These are phyloP conservation scores for Aspergillus affinis DNA, from an alignment of 495 filamentous ascomycete genomes.

Conservation along the genomic window DNA sequence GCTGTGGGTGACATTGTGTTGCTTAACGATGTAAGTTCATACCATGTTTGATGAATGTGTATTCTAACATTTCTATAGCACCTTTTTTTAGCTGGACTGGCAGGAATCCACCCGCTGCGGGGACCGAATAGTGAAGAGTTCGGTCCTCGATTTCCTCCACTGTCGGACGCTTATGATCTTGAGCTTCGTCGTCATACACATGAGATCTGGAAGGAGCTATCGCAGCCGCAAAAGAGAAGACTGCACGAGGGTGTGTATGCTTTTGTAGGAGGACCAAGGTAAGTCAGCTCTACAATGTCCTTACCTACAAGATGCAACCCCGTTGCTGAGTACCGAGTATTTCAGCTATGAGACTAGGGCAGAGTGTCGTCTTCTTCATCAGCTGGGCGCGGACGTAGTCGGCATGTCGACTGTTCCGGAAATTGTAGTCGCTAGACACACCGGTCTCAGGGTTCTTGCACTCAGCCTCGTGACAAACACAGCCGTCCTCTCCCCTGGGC, in stretches of 20 bases:
- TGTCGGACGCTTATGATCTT: conserved; percentile 78
- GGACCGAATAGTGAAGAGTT: conserved; percentile 69
- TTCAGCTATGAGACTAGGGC: conserved; percentile 72
- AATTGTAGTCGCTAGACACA: conserved; percentile 71
- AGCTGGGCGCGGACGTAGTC: conserved; percentile 68
- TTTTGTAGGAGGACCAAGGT: conserved; percentile 71
- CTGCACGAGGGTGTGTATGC: conserved; percentile 77
- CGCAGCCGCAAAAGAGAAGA: conserved; percentile 38
- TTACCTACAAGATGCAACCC: neutral
- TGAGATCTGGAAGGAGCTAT: conserved; percentile 56
- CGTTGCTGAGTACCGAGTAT: conserved; percentile 12
- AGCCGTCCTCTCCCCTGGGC: conserved; percentile 62
- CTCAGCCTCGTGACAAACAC: conserved; percentile 78
- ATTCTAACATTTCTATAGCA: conserved; percentile 45
- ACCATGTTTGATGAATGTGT: neutral
- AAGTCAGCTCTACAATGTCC: conserved; percentile 20
- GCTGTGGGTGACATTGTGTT: conserved; percentile 71
- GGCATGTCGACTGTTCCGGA: conserved; percentile 82
- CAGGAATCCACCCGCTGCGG: conserved; percentile 67
- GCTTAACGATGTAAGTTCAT: conserved; percentile 61
- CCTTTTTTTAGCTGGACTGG: conserved; percentile 71
- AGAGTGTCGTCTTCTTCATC: conserved; percentile 70
- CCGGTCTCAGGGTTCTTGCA: conserved; percentile 66
- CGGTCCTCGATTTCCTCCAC: conserved; percentile 67
- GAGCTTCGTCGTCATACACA: conserved; percentile 62